Evolutionary conservation across 106 monocot genomes (phyloP).

Genomic region (Gastrodia elata): DNA sequence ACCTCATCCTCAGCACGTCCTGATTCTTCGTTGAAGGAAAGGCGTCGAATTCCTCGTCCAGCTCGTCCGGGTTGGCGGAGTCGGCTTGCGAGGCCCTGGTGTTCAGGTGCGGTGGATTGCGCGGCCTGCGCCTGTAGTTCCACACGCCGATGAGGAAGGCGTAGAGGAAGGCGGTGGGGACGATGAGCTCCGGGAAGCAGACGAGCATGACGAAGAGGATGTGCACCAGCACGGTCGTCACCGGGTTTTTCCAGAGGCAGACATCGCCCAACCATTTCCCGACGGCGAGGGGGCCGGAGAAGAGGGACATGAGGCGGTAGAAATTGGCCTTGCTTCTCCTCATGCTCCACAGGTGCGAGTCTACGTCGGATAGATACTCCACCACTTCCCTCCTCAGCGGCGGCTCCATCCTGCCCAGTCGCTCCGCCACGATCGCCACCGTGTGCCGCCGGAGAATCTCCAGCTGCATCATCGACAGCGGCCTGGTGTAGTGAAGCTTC

Average conservation of each 20-base stretch:
- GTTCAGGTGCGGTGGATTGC: constrained; percentile 60
- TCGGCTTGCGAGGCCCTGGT: constrained; percentile 44
- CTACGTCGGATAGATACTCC: constrained; percentile 52
- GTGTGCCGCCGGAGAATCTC: constrained; percentile 43
- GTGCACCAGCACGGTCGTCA: constrained; percentile 52
- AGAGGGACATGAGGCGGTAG: constrained; percentile 40
- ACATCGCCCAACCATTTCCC: constrained; percentile 57
- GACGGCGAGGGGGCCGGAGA: constrained; percentile 28
- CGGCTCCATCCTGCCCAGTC: constrained; percentile 57
- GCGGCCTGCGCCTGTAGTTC: constrained; percentile 49
- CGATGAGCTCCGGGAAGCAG: constrained; percentile 52
- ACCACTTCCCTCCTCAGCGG: constrained; percentile 62
- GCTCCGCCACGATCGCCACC: constrained; percentile 36
- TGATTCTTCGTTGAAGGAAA: constrained; percentile 33
- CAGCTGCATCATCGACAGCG: constrained; percentile 31
- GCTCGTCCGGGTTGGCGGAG: constrained; percentile 32
- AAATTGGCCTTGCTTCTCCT: constrained; percentile 69
- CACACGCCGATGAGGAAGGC: constrained; percentile 49
- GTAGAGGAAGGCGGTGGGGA: constrained; percentile 52
- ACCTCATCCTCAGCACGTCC: constrained; percentile 41
- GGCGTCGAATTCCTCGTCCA: constrained; percentile 72
- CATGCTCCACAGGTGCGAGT: constrained; percentile 64
- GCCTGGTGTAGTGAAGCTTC: constrained; percentile 58
- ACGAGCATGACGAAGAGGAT: constrained; percentile 49
- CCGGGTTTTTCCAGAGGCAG: constrained; percentile 54